Percentiles rank a stretch among this genome's conserved stretches.
These are phyloP conservation scores for Gossypium schwendimanii DNA, from an alignment of 441 rosid genomes.

Conservation along the genomic window DNA sequence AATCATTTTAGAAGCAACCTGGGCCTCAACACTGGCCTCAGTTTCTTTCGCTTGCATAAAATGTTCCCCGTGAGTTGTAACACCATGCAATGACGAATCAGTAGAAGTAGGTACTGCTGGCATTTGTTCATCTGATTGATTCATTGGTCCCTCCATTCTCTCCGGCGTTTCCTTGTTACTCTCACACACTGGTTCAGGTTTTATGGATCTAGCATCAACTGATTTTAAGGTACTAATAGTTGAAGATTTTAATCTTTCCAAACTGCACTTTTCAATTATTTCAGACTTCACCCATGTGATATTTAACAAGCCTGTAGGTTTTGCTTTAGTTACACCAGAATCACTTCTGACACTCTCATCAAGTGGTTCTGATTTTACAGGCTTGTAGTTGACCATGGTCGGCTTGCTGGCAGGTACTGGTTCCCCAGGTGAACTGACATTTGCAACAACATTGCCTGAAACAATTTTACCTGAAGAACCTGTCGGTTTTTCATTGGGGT, in stretches of 20 bases:
- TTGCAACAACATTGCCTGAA: constrained; percentile 14
- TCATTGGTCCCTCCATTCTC: constrained; percentile 22
- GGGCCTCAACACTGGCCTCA: constrained; percentile 17
- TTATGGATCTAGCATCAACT: constrained; percentile 30
- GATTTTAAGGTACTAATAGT: constrained; percentile 17
- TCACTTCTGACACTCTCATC: constrained; percentile 37
- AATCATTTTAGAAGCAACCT: constrained; percentile 18
- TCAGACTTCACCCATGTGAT: constrained; percentile 40
- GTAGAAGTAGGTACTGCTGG: constrained; percentile 3
- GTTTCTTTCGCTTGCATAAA: constrained; percentile 13
- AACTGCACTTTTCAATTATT: constrained; percentile 25
- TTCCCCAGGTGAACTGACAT: background rate
- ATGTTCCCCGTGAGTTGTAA: background rate
- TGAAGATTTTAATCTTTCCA: constrained; percentile 19
- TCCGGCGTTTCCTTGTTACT: constrained; percentile 22
- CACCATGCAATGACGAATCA: background rate
- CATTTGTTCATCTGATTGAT: background rate
- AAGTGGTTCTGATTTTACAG: constrained; percentile 55
- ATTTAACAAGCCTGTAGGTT: constrained; percentile 15
- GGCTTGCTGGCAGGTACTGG: constrained; percentile 20
- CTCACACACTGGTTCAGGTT: constrained; percentile 42
- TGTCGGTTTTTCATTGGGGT: constrained; percentile 25
- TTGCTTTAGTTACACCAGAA: constrained; percentile 18
- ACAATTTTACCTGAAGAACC: constrained; percentile 20
- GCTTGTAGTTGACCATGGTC: constrained; percentile 20